phyloP scores from a whole-genome alignment of 345 rosid species.

The Triadica sebifera region DNA sequence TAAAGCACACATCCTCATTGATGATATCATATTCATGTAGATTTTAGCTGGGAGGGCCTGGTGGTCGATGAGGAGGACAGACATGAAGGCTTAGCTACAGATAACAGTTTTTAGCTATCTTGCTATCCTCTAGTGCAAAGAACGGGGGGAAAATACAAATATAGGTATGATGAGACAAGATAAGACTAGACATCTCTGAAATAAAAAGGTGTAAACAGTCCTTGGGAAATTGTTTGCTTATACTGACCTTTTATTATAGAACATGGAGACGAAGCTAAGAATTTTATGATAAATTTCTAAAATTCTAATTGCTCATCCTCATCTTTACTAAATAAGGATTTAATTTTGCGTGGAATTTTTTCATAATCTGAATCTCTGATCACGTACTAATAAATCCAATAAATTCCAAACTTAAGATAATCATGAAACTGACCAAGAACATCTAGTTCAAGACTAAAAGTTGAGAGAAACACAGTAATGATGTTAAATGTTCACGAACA shows the following conservation, averaged over 20 bases:
- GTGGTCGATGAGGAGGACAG: neutral
- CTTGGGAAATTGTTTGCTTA: neutral
- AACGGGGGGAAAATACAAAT: too few relatives aligned
- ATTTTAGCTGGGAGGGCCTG: neutral
- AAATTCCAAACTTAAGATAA: neutral
- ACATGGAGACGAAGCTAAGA: neutral
- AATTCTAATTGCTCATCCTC: neutral
- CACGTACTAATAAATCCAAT: neutral
- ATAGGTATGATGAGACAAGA: neutral
- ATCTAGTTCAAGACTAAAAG: neutral
- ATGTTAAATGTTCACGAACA: neutral
- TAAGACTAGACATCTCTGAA: too few relatives aligned
- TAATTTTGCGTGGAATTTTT: neutral
- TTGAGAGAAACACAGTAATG: neutral
- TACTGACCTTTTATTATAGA: too few relatives aligned
- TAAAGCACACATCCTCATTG: neutral
- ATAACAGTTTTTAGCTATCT: too few relatives aligned
- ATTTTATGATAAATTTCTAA: neutral
- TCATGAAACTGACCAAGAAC: neutral
- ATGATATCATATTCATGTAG: neutral
- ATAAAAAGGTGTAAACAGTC: neutral
- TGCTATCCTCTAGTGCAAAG: too few relatives aligned
- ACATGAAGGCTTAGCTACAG: neutral
- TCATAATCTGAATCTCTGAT: neutral
- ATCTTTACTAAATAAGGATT: neutral